Conservation (phyloP, 768 basidiomycete species). For the Russula abietina region DNA sequence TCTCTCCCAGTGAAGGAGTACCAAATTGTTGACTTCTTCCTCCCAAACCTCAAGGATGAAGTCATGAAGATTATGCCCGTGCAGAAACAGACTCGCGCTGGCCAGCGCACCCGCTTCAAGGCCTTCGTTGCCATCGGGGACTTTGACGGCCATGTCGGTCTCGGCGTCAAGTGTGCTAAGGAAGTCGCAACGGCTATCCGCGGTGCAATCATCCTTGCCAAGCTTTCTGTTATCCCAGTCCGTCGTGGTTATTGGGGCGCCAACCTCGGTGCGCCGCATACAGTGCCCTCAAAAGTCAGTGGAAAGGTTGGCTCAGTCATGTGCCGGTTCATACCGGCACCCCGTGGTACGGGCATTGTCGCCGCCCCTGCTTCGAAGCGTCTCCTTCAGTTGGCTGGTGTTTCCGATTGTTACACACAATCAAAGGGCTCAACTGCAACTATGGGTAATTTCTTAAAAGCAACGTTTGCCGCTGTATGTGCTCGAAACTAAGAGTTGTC, state of each 20-base stretch:
- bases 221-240: constrained; percentile 95
- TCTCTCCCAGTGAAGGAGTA: constrained; percentile 99
- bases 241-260: constrained; percentile 99
- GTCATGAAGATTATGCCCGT: constrained; percentile 99
- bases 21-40: constrained; percentile 99
- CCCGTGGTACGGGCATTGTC: constrained; percentile 98
- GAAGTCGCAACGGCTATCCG: constrained; percentile 99
- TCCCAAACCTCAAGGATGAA: constrained; percentile 98
- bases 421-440: constrained; percentile 98
- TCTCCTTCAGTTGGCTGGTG: constrained; percentile 93
- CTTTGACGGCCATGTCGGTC: constrained; percentile 96
- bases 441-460: constrained; percentile 99
- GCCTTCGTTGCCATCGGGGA: constrained; percentile 99
- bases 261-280: constrained; percentile 97
- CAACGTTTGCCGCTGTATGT: constrained; percentile 86
- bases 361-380: constrained; percentile 97
- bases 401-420: constrained; percentile 96
- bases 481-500: not conserved
- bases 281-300: constrained; percentile 96
- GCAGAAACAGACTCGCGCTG: constrained; percentile 99
- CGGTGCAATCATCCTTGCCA: constrained; percentile 98
- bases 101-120: constrained; percentile 99
- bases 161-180: constrained; percentile 99
- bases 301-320: constrained; percentile 99
- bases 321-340: constrained; percentile 98